These are phyloP conservation scores for Xylariaceae sp. DNA, from an alignment of 2,329 filamentous ascomycete species.

Conservation along the genomic window DNA sequence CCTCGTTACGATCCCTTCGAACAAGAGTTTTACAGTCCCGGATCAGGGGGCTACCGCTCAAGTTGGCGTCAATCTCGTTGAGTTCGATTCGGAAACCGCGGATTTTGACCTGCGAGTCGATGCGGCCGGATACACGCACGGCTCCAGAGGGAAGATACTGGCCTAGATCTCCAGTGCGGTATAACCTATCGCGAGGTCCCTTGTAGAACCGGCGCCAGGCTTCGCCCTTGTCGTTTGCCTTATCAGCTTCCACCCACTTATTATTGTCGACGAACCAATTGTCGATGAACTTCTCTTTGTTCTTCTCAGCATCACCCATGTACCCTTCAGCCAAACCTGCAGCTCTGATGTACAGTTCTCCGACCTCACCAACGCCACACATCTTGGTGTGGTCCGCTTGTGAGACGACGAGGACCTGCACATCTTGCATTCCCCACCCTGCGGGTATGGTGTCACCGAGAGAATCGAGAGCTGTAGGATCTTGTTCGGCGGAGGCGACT, in stretches of 20 bases:
- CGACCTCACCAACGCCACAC: slow-evolving; percentile 76
- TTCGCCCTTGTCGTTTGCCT: slow-evolving; percentile 51
- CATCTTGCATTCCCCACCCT: slow-evolving; percentile 81
- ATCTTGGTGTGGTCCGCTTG: slow-evolving; percentile 61
- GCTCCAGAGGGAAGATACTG: slow-evolving; percentile 28
- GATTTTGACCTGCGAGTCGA: slow-evolving; percentile 91
- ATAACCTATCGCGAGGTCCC: slow-evolving; percentile 80
- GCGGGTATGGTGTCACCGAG: slow-evolving; percentile 71
- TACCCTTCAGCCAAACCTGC: slow-evolving; percentile 55
- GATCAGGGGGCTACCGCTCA: slow-evolving; percentile 70
- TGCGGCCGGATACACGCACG: slow-evolving; percentile 57
- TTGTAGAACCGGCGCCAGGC: slow-evolving; percentile 76
- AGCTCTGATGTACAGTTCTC: slow-evolving; percentile 79
- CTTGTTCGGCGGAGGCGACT: slow-evolving; percentile 61
- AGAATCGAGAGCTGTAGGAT: slow-evolving; percentile 47
- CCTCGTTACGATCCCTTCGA: slow-evolving; percentile 77
- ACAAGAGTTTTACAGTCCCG: slow-evolving; percentile 84
- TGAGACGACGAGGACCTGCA: slow-evolving; percentile 82
- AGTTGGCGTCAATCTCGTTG: slow-evolving; percentile 82
- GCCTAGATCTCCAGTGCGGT: slow-evolving; percentile 84
- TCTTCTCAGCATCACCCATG: slow-evolving; percentile 55
- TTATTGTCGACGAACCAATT: slow-evolving; percentile 83
- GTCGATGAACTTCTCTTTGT: slow-evolving; percentile 69
- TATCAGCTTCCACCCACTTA: slow-evolving; percentile 63
- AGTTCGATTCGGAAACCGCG: slow-evolving; percentile 94